These are phyloP conservation scores for Trichoderma asperelloides DNA, from an alignment of 495 filamentous ascomycete species.

Conservation along the genomic window DNA sequence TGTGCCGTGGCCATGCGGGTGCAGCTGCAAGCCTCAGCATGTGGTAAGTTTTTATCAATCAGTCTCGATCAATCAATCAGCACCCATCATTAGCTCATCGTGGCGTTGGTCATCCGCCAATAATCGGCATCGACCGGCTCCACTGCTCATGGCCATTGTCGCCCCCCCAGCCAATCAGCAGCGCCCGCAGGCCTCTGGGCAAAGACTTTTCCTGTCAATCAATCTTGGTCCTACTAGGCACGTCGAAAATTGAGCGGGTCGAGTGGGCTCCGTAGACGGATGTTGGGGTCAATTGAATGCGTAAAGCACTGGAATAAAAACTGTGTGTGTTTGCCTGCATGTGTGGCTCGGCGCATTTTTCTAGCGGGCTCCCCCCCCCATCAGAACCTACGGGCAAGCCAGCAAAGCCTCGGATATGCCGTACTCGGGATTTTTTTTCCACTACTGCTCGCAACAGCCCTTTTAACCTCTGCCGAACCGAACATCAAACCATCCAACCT, in stretches of 20 bases:
- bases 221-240: not conserved
- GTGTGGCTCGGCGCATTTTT: no score
- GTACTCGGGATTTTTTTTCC: not conserved
- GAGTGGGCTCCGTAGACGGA: not conserved
- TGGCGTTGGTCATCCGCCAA: not conserved
- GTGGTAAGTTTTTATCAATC: not conserved
- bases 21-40: not conserved
- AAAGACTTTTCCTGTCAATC: not conserved
- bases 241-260: no score
- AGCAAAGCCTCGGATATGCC: not conserved
- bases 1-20: not conserved
- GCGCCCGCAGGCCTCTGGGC: not conserved
- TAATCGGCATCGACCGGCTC: not conserved
- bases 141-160: not conserved
- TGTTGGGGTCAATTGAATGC: not conserved
- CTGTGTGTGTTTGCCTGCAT: no score
- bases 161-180: not conserved
- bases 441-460: not conserved
- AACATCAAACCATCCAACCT: slow-evolving; percentile 1
- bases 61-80: not conserved
- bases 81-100: slow-evolving; percentile 2
- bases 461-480: not conserved
- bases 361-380: no score
- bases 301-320: no score
- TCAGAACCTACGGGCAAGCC: no score